Percentiles rank a stretch among this genome's conserved stretches.
phyloP scores from a whole-genome alignment of 164 flowering plant genomes.

The Magnolia officinalis region DNA sequence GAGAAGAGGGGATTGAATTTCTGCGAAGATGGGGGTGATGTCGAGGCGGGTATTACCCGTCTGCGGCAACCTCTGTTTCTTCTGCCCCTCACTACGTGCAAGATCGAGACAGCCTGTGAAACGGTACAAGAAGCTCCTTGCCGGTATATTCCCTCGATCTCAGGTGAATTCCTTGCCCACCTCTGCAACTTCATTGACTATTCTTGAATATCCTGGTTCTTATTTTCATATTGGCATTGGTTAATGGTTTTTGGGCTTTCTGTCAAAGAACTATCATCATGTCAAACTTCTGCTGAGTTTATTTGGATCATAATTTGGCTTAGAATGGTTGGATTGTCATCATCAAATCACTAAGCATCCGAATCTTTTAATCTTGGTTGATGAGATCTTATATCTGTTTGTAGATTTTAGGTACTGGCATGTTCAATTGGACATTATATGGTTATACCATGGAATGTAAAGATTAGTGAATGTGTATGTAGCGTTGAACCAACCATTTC shows the following conservation, averaged over 20 bases:
- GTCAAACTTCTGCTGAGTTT: background rate
- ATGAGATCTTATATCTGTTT: background rate
- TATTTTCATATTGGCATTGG: background rate
- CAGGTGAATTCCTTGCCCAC: background rate
- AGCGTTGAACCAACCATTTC: background rate
- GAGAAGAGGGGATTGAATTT: background rate
- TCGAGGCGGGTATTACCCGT: constrained; percentile 80
- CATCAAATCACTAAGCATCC: background rate
- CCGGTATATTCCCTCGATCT: constrained; percentile 71
- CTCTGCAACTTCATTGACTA: background rate
- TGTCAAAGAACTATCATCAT: background rate
- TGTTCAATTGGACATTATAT: background rate
- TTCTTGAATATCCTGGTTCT: background rate
- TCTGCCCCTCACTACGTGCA: constrained; percentile 74
- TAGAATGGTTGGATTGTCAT: background rate
- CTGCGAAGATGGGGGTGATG: constrained; percentile 55
- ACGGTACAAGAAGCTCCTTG: constrained; percentile 90
- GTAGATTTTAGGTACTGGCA: background rate
- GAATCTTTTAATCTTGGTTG: no score
- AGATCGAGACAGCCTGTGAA: constrained; percentile 97
- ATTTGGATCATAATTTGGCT: background rate
- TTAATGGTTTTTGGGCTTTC: background rate
- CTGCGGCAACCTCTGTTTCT: constrained; percentile 79
- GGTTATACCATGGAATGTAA: background rate
- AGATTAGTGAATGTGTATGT: background rate